A percentile compares a stretch with the other conserved stretches of the same genome.
These are phyloP conservation scores for Tolypocladium capitatum DNA, from an alignment of 2,329 filamentous ascomycete species.

Conservation along the genomic window DNA sequence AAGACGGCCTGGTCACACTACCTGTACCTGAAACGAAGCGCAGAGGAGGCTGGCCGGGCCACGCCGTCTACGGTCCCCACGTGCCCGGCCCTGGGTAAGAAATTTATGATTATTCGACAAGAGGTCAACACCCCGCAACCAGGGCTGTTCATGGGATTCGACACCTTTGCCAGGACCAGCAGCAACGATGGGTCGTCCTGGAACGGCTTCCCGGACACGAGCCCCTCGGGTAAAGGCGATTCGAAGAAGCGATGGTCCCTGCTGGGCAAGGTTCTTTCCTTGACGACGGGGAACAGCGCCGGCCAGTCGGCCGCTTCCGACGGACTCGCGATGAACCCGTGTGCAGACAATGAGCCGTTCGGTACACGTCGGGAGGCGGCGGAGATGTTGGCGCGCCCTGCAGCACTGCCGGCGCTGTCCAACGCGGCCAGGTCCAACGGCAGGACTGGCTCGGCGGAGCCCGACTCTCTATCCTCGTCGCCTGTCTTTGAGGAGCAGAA, in stretches of 20 bases:
- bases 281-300: slow-evolving; percentile 12
- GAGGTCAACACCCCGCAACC: slow-evolving; percentile 41
- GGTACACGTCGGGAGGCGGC: slow-evolving; percentile 34
- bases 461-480: slow-evolving; percentile 40
- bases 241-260: slow-evolving; percentile 51
- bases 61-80: slow-evolving; percentile 68
- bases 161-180: slow-evolving; percentile 24
- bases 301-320: neutral
- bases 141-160: slow-evolving; percentile 36
- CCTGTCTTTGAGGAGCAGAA: slow-evolving; percentile 41
- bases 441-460: slow-evolving; percentile 29
- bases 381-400: slow-evolving; percentile 8
- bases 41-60: slow-evolving; percentile 39
- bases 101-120: slow-evolving; percentile 79
- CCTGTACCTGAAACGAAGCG: slow-evolving; percentile 56
- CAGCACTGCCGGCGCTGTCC: neutral
- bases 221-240: slow-evolving; percentile 18
- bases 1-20: slow-evolving; percentile 68
- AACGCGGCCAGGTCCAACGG: slow-evolving; percentile 12
- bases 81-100: slow-evolving; percentile 69
- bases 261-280: slow-evolving; percentile 47
- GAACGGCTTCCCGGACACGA: slow-evolving; percentile 13
- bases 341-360: neutral
- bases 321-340: neutral
- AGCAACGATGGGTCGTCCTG: slow-evolving; percentile 10